Evolutionary conservation across 768 basidiomycete species (phyloP).

Genomic region (Clitopilus passeckerianus): DNA sequence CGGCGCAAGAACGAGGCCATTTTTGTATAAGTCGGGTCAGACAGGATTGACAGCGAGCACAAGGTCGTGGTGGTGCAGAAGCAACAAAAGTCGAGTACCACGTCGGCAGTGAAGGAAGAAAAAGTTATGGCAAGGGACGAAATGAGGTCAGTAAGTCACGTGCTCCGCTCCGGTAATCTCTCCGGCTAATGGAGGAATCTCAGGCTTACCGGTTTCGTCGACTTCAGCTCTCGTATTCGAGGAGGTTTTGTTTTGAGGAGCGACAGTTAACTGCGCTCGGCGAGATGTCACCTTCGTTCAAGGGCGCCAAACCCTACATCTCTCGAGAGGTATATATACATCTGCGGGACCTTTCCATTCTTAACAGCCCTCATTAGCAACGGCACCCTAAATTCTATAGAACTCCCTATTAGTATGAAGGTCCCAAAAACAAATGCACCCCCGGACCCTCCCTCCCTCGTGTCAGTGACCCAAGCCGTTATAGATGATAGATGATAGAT

Average conservation of each 20-base stretch:
- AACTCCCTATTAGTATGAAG: not conserved
- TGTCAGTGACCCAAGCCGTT: not conserved
- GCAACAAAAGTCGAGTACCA: not conserved
- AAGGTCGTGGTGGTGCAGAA: not conserved
- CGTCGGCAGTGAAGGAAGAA: not conserved
- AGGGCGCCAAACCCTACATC: not conserved
- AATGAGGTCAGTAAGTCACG: not conserved
- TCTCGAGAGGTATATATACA: not conserved
- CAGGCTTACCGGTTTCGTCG: not conserved
- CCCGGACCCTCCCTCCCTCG: no score
- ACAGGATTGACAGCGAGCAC: not conserved
- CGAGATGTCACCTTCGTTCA: not conserved
- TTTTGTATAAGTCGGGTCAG: constrained; percentile 7
- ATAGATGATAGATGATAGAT: not conserved
- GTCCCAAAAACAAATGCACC: not conserved
- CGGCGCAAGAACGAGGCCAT: constrained; percentile 51
- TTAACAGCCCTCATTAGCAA: not conserved
- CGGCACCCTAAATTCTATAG: not conserved
- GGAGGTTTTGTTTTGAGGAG: no score
- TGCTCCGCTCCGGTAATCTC: not conserved
- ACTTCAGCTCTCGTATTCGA: not conserved
- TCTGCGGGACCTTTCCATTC: not conserved
- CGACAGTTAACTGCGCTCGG: not conserved
- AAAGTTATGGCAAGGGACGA: not conserved
- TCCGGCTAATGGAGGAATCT: not conserved